Base-by-base conservation (phyloP, 768 basidiomycete genomes). In the Termitomyces bulborhizus region DNA sequence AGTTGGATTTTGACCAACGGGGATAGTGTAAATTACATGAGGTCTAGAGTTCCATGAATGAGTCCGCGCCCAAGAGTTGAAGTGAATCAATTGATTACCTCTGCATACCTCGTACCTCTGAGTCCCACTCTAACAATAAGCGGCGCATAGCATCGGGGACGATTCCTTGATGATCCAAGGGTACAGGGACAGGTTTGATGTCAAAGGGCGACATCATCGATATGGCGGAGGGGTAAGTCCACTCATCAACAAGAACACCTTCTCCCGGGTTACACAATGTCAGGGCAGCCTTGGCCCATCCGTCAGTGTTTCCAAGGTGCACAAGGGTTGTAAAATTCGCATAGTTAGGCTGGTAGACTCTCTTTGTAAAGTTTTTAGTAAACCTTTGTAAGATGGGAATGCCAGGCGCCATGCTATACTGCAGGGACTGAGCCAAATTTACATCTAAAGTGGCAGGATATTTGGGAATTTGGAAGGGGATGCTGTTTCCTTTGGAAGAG, bases 1-100 rank as follows among this genome's bases (percentile, higher is more conserved):
- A 5, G 83, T 86, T 4, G 90, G 92, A 67, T 93, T 93, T 70
- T 93, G 90, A 27, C 88, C 89, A n/a, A 89, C 76, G 0, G 90
- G 88, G 12, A 90, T 75, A 4, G 83, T 86, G 65, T 90, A 90
- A 68, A 90, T 75, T 31, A 89, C 78, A 62, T 79, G 85, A 39
- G 87, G 87, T 37, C 85, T 86, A 54, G 3, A 21, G 31, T n/a
- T 57, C 56, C 21, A 56, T 11, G 13, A 56, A 55, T 11, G 13
- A 56, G 21, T 27, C 42, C n/a, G 16, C 36, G 8, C 26, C 47
- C 44, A 15, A 42, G 21, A n/a, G 3, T 21, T 21, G 7, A 31
- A 41, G 52, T 21, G 12, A 16, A 8, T 55, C 26, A 48, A 51
- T 3, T 62, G 57, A 65, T 32, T 67, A 84, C 81, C 88, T 75